Percentiles rank a stretch among this genome's conserved stretches.
phyloP scores from a whole-genome alignment of 164 flowering plant species.

The Magnolia sinica region DNA sequence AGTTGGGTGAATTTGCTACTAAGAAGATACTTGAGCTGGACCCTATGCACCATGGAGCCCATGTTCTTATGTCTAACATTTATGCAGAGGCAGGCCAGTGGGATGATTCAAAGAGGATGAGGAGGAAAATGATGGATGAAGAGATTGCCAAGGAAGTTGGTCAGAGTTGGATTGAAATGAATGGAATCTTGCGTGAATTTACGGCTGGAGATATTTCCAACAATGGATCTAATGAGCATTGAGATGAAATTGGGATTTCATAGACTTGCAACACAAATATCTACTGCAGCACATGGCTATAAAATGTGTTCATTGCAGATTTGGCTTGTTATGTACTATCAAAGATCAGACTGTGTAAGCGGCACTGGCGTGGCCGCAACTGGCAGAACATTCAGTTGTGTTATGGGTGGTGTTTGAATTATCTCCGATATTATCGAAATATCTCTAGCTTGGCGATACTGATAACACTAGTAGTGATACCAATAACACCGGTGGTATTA shows the following conservation, averaged over 20 bases:
- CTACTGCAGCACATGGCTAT: neutral
- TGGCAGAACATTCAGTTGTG: too few species aligned
- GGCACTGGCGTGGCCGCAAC: too few species aligned
- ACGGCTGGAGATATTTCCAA: neutral
- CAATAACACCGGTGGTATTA: too few species aligned
- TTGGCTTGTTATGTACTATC: neutral
- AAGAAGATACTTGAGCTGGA: slow-evolving; percentile 27
- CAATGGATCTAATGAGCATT: neutral
- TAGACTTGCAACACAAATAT: neutral
- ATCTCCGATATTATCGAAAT: too few species aligned
- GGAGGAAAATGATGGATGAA: slow-evolving; percentile 30
- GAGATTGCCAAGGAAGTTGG: slow-evolving; percentile 38
- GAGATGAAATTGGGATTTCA: neutral
- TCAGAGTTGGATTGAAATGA: slow-evolving; percentile 40
- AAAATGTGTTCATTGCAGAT: neutral
- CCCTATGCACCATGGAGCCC: slow-evolving; percentile 36
- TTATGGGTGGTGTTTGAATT: too few species aligned
- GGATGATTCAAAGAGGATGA: slow-evolving; percentile 33
- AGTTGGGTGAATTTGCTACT: slow-evolving; percentile 34
- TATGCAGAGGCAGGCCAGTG: slow-evolving; percentile 37
- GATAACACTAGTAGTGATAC: too few species aligned
- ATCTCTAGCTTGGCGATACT: too few species aligned
- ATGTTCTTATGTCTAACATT: slow-evolving; percentile 39
- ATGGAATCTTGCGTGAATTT: slow-evolving; percentile 35
- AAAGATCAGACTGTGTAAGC: neutral